Evolutionary conservation across 1,284 basidiomycete species (phyloP).

Genomic region (Termitomyces sp.): DNA sequence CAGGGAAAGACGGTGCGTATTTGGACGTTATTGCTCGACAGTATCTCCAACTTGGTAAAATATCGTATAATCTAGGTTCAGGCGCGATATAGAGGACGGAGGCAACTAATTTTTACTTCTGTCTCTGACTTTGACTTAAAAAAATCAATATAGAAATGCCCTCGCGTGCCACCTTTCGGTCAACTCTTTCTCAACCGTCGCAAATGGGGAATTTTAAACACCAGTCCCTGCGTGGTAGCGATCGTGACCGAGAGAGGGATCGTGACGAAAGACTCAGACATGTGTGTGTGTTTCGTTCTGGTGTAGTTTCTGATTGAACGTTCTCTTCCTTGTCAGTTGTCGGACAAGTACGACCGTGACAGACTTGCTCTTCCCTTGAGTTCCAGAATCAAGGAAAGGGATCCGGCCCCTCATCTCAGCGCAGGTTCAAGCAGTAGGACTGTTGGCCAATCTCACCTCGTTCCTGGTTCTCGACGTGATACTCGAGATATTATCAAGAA

Average conservation of each 20-base stretch:
- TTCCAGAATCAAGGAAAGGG: slow-evolving; percentile 62
- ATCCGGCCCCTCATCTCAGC: slow-evolving; percentile 57
- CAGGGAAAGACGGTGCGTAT: slow-evolving; percentile 57
- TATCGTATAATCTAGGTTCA: slow-evolving; percentile 45
- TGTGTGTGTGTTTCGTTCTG: slow-evolving; percentile 42
- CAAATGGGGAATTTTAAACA: slow-evolving; percentile 89
- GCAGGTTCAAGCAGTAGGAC: slow-evolving; percentile 38
- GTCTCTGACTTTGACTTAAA: slow-evolving; percentile 8
- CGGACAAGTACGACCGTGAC: slow-evolving; percentile 82
- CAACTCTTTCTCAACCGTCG: slow-evolving; percentile 70
- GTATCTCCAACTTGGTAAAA: slow-evolving; percentile 13
- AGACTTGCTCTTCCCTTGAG: slow-evolving; percentile 51
- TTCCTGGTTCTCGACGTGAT: slow-evolving; percentile 45
- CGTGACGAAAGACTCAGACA: slow-evolving; percentile 59
- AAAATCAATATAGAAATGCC: slow-evolving; percentile 39
- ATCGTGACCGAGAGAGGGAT: slow-evolving; percentile 55
- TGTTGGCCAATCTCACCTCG: slow-evolving; percentile 34
- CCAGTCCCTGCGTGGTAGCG: slow-evolving; percentile 66
- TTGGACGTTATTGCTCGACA: not conserved
- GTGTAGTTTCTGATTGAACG: slow-evolving; percentile 6
- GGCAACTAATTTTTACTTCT: slow-evolving; percentile 33
- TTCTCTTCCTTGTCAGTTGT: slow-evolving; percentile 44
- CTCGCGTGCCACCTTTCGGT: slow-evolving; percentile 62
- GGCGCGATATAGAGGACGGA: slow-evolving; percentile 69
- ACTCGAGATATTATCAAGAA: slow-evolving; percentile 57